A percentile compares a stretch with the other conserved stretches of the same genome.
phyloP scores from a whole-genome alignment of 495 filamentous ascomycete species.

The Aspergillus biplanus region DNA sequence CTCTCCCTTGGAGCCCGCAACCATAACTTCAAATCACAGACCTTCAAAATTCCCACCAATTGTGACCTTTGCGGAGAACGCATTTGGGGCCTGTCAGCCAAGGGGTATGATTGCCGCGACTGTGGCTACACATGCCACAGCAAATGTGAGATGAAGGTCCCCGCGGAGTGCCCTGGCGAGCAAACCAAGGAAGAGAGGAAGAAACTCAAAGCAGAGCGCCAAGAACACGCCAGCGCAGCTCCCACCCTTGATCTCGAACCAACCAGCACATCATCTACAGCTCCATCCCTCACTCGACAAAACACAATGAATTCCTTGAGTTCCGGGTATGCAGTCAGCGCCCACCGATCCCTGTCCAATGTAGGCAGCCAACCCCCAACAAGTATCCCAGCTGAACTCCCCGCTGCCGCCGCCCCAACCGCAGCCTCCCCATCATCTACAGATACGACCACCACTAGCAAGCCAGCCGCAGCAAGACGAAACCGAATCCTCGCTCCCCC shows the following conservation, averaged over 20 bases:
- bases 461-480: constrained; percentile 52
- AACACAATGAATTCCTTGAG: constrained; percentile 94
- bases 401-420: constrained; percentile 36
- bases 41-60: constrained; percentile 98
- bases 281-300: constrained; percentile 67
- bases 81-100: constrained; percentile 94
- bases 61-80: constrained; percentile 95
- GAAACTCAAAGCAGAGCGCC: constrained; percentile 80
- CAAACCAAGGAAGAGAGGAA: constrained; percentile 92
- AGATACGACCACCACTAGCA: constrained; percentile 41
- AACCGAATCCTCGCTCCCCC: constrained; percentile 85
- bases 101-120: constrained; percentile 92
- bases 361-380: constrained; percentile 35
- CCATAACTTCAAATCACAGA: constrained; percentile 95
- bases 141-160: constrained; percentile 99
- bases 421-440: constrained; percentile 36
- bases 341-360: constrained; percentile 71
- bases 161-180: constrained; percentile 92
- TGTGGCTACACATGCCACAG: constrained; percentile 98
- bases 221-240: constrained; percentile 72
- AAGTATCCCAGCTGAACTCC: constrained; percentile 15
- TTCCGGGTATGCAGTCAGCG: constrained; percentile 84
- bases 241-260: constrained; percentile 40
- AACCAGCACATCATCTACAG: constrained; percentile 41
- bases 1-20: constrained; percentile 87